Evolutionary conservation across 2,329 filamentous ascomycete genomes (phyloP).

Genomic region (Venturia aucupariae): DNA sequence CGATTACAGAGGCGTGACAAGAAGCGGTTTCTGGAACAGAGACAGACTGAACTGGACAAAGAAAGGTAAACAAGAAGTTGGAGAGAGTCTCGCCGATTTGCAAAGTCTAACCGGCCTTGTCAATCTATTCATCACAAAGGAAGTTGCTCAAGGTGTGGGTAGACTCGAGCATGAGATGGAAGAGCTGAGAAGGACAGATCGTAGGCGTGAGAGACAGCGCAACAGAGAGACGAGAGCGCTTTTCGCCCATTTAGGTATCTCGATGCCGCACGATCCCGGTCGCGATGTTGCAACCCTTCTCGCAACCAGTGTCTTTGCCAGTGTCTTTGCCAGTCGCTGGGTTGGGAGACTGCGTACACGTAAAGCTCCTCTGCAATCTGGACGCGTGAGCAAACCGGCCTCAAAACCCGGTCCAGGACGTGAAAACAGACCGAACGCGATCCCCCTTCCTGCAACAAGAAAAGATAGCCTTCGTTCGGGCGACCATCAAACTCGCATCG

Average conservation of each 20-base stretch:
- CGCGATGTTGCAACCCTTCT: neutral
- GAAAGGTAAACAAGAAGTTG: neutral
- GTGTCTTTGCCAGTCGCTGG: neutral
- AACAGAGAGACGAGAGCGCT: neutral
- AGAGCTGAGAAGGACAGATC: neutral
- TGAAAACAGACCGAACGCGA: neutral
- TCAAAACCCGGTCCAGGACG: neutral
- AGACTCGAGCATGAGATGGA: neutral
- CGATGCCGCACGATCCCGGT: neutral
- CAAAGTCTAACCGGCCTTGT: neutral
- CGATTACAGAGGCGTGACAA: neutral
- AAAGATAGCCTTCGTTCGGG: neutral
- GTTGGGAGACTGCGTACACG: neutral
- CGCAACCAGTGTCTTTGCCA: neutral
- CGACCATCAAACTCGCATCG: neutral
- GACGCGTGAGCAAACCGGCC: neutral
- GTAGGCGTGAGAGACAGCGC: neutral
- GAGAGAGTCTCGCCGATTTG: neutral
- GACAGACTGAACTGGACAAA: neutral
- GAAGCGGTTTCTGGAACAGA: neutral
- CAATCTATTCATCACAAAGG: neutral
- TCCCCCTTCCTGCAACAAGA: neutral
- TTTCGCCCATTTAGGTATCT: neutral
- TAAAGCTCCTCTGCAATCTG: neutral
- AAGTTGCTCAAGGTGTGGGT: neutral